Evolutionary conservation across 108 stramenopile species (phyloP).

Genomic region (Chaetoceros muelleri): DNA sequence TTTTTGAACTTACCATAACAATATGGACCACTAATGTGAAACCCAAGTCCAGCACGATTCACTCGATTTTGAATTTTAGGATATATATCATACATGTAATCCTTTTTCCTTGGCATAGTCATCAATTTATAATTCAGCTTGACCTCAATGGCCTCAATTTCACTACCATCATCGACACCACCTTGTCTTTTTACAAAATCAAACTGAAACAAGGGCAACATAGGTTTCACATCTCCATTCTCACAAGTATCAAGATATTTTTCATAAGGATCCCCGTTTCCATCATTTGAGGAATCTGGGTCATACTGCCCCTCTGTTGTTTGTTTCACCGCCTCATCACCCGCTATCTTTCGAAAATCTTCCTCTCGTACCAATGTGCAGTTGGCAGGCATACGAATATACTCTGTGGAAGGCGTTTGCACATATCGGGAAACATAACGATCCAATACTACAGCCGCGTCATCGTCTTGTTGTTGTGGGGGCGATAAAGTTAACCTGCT

Average conservation of each 20-base stretch:
- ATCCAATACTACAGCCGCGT: not conserved
- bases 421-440: slow-evolving; percentile 10
- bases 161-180: not conserved
- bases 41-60: slow-evolving; percentile 1
- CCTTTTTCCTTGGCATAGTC: slow-evolving; percentile 1
- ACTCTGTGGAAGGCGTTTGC: slow-evolving; percentile 6
- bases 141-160: slow-evolving; percentile 1
- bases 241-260: slow-evolving; percentile 3
- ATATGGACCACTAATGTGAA: slow-evolving; percentile 6
- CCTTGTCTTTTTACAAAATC: slow-evolving; percentile 1
- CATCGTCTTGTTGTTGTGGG: no score
- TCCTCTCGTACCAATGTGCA: slow-evolving; percentile 1
- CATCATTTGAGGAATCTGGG: not conserved
- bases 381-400: slow-evolving; percentile 7
- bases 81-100: slow-evolving; percentile 2
- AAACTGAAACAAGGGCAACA: slow-evolving; percentile 8
- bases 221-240: slow-evolving; percentile 9
- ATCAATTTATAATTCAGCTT: slow-evolving; percentile 5
- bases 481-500: no score
- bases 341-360: slow-evolving; percentile 6
- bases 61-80: not conserved
- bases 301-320: slow-evolving; percentile 1
- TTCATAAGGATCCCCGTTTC: slow-evolving; percentile 11
- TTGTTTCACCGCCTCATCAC: slow-evolving; percentile 6
- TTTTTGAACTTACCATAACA: no score